A percentile compares a stretch with the other conserved stretches of the same genome.
Evolutionary conservation across 2,329 filamentous ascomycete genomes (phyloP).

Genomic region (Curvularia eragrostidis): DNA sequence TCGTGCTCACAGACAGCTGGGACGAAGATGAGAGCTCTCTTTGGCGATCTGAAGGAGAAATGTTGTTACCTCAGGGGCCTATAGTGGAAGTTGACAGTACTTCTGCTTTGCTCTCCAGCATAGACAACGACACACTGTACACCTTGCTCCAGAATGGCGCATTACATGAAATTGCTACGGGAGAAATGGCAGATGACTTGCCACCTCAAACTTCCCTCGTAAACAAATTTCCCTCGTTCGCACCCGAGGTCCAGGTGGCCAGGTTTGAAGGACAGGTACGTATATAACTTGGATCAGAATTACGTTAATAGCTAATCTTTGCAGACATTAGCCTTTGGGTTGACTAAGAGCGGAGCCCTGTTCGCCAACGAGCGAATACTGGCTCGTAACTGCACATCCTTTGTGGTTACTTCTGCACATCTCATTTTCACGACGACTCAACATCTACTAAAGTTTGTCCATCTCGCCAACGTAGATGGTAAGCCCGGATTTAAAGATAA

Average conservation of each 20-base stretch:
- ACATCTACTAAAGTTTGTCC: constrained; percentile 92
- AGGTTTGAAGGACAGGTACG: constrained; percentile 37
- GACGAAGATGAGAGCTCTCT: constrained; percentile 39
- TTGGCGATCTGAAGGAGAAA: constrained; percentile 35
- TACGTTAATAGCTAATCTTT: constrained; percentile 16
- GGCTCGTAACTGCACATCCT: constrained; percentile 90
- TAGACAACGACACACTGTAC: constrained; percentile 33
- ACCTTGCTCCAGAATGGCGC: constrained; percentile 34
- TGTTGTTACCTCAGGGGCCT: constrained; percentile 29
- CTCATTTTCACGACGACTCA: constrained; percentile 91
- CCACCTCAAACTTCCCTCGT: constrained; percentile 25
- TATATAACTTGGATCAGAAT: not conserved
- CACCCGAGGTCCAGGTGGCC: constrained; percentile 33
- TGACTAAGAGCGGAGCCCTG: constrained; percentile 78
- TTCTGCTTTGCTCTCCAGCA: constrained; percentile 33
- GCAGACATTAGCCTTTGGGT: constrained; percentile 63
- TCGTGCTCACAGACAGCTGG: constrained; percentile 46
- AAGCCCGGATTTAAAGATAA: constrained; percentile 27
- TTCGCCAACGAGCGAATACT: constrained; percentile 78
- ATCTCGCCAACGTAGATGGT: constrained; percentile 72
- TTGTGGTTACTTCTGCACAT: constrained; percentile 79
- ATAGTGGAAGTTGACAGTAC: constrained; percentile 32
- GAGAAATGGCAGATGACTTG: constrained; percentile 19
- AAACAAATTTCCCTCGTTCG: constrained; percentile 37
- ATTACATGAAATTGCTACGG: constrained; percentile 24